Evolutionary conservation across 345 rosid species (phyloP).

Genomic region (Lepidium aucheri): DNA sequence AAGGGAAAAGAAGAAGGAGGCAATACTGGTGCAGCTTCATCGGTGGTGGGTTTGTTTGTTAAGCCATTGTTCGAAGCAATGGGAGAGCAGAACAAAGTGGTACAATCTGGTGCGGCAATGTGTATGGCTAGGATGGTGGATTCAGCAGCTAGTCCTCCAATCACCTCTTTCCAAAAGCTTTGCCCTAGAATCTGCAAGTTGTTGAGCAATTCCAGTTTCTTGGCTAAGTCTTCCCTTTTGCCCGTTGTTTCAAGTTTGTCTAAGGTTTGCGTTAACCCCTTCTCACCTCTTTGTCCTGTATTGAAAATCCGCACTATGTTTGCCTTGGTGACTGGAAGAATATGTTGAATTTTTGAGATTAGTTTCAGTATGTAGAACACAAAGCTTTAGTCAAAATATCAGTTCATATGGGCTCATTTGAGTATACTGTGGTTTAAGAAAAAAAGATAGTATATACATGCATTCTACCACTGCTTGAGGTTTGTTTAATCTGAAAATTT

Average conservation of each 20-base stretch:
- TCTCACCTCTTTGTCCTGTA: not conserved
- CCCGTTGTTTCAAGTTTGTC: slow-evolving; percentile 72
- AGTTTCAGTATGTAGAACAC: not conserved
- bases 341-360: not conserved
- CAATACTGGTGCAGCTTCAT: slow-evolving; percentile 25
- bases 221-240: slow-evolving; percentile 75
- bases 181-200: slow-evolving; percentile 90
- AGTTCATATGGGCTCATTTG: not conserved
- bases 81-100: slow-evolving; percentile 94
- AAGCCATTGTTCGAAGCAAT: slow-evolving; percentile 91
- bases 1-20: slow-evolving; percentile 40
- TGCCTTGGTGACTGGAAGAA: not conserved
- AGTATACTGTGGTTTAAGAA: not conserved
- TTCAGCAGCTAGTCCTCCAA: slow-evolving; percentile 51
- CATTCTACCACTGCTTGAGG: slow-evolving; percentile 4
- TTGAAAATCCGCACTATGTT: not conserved
- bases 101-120: slow-evolving; percentile 80
- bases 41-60: slow-evolving; percentile 64
- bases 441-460: not conserved
- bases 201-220: slow-evolving; percentile 67
- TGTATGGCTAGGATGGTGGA: slow-evolving; percentile 95
- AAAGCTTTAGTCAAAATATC: not conserved
- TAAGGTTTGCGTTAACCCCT: slow-evolving; percentile 49
- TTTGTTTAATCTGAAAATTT: not conserved
- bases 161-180: slow-evolving; percentile 66